Percentiles rank a stretch among this genome's conserved stretches.
These are phyloP conservation scores for Chlamydomonas applanata DNA, from an alignment of 139 green algal genomes.

Conservation along the genomic window DNA sequence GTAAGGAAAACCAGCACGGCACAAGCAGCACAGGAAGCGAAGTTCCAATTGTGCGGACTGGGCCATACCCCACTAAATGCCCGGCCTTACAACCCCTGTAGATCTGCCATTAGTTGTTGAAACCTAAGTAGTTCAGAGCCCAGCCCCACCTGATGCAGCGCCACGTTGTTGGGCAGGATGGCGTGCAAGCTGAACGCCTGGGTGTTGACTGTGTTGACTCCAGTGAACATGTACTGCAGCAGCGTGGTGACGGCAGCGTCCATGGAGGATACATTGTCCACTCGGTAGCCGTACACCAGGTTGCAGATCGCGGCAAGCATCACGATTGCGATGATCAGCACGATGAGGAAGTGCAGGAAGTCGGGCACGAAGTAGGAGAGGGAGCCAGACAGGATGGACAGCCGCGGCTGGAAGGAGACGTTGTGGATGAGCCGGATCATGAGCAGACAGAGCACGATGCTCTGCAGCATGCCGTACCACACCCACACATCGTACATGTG, in stretches of 20 bases:
- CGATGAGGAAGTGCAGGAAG: conserved; percentile 25
- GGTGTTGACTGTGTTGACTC: background rate
- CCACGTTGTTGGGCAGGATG: background rate
- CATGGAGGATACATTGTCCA: conserved; percentile 1
- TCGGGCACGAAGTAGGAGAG: conserved; percentile 12
- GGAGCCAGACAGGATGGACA: conserved; percentile 24
- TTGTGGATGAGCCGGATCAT: conserved; percentile 38
- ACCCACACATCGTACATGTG: conserved; percentile 22
- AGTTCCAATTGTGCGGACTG: no score
- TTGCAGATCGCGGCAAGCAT: conserved; percentile 10
- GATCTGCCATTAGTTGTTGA: no score
- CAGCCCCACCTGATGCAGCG: background rate
- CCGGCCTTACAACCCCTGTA: no score
- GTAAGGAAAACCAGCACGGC: no score
- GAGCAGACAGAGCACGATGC: conserved; percentile 33
- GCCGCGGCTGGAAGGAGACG: conserved; percentile 38
- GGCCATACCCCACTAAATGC: no score
- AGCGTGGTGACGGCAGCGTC: background rate
- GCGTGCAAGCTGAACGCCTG: background rate
- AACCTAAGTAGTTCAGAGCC: no score
- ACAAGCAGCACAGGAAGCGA: no score
- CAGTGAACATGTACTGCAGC: conserved; percentile 11
- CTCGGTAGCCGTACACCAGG: conserved; percentile 24
- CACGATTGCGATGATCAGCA: conserved; percentile 8
- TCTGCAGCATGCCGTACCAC: conserved; percentile 31